Evolutionary conservation across 1,284 basidiomycete genomes (phyloP).

Genomic region (Sphaerobolus stellatus): DNA sequence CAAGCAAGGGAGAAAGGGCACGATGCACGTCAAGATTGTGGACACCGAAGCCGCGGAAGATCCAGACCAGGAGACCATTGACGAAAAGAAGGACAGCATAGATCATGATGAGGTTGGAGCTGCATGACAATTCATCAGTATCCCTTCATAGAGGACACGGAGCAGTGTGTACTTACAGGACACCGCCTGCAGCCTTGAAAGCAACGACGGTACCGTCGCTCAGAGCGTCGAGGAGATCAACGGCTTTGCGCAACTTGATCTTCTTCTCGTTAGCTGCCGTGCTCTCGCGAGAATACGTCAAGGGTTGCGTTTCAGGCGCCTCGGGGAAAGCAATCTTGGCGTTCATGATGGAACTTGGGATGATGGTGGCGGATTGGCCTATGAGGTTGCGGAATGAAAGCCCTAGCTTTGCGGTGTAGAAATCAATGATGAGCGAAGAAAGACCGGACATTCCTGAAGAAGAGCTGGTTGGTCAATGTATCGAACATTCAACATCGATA

Average conservation of each 20-base stretch:
- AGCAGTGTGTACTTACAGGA: conserved; percentile 1
- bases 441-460: conserved; percentile 4
- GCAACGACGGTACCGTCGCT: conserved; percentile 9
- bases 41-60: conserved; percentile 8
- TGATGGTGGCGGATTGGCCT: conserved; percentile 2
- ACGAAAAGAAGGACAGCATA: conserved; percentile 6
- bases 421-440: conserved; percentile 2
- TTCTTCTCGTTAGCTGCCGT: conserved; percentile 6
- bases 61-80: conserved; percentile 4
- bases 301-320: not conserved
- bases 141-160: not conserved
- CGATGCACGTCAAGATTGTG: conserved; percentile 7
- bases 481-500: not conserved
- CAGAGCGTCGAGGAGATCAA: conserved; percentile 4
- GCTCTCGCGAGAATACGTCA: conserved; percentile 3
- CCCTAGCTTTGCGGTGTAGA: not conserved
- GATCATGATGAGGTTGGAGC: conserved; percentile 8
- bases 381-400: not conserved
- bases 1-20: not conserved
- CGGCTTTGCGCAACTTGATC: conserved; percentile 5
- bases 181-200: conserved; percentile 2
- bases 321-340: conserved; percentile 12
- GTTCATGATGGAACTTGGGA: conserved; percentile 6
- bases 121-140: not conserved
- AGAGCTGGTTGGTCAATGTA: not conserved